Base-by-base conservation (phyloP, 352 stramenopile species). In the Pythium pyrilobum region DNA sequence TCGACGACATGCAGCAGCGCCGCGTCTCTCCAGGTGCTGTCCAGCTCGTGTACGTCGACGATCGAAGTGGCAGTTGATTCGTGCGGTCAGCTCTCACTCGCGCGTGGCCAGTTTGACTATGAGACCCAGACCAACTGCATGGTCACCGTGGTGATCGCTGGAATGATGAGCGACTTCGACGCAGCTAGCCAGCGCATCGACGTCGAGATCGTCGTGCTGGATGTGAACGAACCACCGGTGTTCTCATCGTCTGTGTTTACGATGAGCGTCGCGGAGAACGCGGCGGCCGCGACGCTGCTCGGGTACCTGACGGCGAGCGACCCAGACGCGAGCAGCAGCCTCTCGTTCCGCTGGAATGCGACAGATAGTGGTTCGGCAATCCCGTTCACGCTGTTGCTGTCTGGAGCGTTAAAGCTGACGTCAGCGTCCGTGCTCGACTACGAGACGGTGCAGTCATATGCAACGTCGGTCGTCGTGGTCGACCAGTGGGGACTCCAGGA, bases 401-500 rank as follows among this genome's bases (percentile, higher is more conserved):
- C 23, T 41, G 31, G 9, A 3, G 40, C 42, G 4, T n/a, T 78
- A 3, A 55, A 1, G 3, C 50, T 79, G 0, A 20, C 10, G 50
- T 69, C 56, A 32, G 60, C 3, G 7, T 49, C 40, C 0, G 25
- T 37, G 4, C 45, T 75, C 0, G 33, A 75, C 45, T 72, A 44
- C 21, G 59, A 69, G 15, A 46, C 10, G 5, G 27, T 46, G 6
- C 50, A 28, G 15, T 53, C 44, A 12, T 65, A 72, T n/a, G 38
- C 50, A 31, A 21, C 51, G 23, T 9, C 18, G 5, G 67, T 44
- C 3, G 9, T 72, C 4, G 67, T 73, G 3, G 44, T 36, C 13
- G 67, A 76, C 27, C 56, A 72, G 33, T 70, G 57, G 54, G 67
- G 64, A 4, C 61, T 76, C 8, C 18, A 38, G 21, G 58, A 59